These are phyloP conservation scores for Turnera subulata DNA, from an alignment of 345 rosid species.

Conservation along the genomic window DNA sequence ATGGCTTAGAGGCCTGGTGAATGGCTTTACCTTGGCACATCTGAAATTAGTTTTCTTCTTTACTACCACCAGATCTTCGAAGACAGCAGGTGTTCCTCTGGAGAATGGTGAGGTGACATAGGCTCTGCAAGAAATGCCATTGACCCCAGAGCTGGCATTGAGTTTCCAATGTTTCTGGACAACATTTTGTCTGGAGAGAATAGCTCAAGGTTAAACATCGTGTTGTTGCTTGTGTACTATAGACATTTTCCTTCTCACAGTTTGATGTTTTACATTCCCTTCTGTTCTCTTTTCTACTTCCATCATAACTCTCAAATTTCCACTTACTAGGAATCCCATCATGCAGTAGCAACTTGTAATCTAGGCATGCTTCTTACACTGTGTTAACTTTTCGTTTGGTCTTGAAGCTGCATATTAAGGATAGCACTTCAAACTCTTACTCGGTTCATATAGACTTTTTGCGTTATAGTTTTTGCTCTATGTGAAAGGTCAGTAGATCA, in stretches of 20 bases:
- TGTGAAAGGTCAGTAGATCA: not conserved
- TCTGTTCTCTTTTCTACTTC: not conserved
- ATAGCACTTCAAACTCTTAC: too few species aligned
- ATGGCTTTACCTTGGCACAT: not conserved
- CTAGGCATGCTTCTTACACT: too few species aligned
- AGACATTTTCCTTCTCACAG: too few species aligned
- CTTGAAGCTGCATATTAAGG: too few species aligned
- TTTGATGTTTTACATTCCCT: not conserved
- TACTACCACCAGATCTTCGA: slow-evolving; percentile 45
- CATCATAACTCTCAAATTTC: not conserved
- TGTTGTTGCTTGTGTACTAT: not conserved
- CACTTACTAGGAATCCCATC: too few species aligned
- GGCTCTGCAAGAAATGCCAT: slow-evolving; percentile 44
- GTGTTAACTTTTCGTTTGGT: too few species aligned
- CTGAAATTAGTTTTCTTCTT: not conserved
- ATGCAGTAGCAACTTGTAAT: too few species aligned
- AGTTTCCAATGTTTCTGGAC: slow-evolving; percentile 65
- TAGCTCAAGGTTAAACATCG: slow-evolving; percentile 28
- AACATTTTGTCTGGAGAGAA: slow-evolving; percentile 26
- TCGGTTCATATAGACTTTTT: too few species aligned
- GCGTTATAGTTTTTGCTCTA: too few species aligned
- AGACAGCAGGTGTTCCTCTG: slow-evolving; percentile 37
- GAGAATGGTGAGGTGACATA: slow-evolving; percentile 42
- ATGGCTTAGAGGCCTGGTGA: too few species aligned
- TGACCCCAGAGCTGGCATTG: slow-evolving; percentile 80